Evolutionary conservation across 371 early-diverging fungal genomes (phyloP).

Genomic region (Zancudomyces culisetae): DNA sequence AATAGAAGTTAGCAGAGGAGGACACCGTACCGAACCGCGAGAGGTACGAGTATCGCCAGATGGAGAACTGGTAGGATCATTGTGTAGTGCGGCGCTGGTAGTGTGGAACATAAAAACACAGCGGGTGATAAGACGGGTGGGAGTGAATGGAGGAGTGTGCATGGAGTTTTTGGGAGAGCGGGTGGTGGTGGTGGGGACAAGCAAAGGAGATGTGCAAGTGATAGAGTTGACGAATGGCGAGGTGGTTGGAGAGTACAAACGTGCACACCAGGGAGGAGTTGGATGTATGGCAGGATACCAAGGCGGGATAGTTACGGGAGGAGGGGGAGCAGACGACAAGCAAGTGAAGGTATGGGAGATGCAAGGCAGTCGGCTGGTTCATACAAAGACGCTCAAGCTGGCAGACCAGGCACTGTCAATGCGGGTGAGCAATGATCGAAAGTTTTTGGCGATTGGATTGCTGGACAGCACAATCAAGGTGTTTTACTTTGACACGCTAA

Average conservation of each 20-base stretch:
- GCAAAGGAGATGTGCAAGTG: constrained; percentile 66
- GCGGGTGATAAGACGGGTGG: constrained; percentile 67
- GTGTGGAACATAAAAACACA: constrained; percentile 73
- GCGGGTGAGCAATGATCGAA: constrained; percentile 62
- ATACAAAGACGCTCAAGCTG: constrained; percentile 78
- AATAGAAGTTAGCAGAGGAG: constrained; percentile 55
- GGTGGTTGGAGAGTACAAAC: constrained; percentile 50
- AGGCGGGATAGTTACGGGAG: constrained; percentile 75
- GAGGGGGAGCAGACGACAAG: constrained; percentile 71
- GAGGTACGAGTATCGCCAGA: constrained; percentile 66
- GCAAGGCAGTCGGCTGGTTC: constrained; percentile 30
- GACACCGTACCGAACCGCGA: constrained; percentile 83
- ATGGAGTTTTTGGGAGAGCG: constrained; percentile 76
- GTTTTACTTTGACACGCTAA: constrained; percentile 85
- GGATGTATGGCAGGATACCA: constrained; percentile 50
- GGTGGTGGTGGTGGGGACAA: constrained; percentile 77
- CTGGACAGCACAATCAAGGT: constrained; percentile 91
- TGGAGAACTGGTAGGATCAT: constrained; percentile 66
- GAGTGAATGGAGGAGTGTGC: constrained; percentile 68
- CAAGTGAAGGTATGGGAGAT: constrained; percentile 89
- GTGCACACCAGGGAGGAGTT: constrained; percentile 68
- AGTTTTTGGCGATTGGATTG: constrained; percentile 72
- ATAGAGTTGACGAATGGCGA: constrained; percentile 68
- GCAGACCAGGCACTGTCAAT: constrained; percentile 82
- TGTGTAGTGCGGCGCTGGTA: constrained; percentile 56